These are phyloP conservation scores for Populus simonii DNA, from an alignment of 345 rosid genomes.

Conservation along the genomic window DNA sequence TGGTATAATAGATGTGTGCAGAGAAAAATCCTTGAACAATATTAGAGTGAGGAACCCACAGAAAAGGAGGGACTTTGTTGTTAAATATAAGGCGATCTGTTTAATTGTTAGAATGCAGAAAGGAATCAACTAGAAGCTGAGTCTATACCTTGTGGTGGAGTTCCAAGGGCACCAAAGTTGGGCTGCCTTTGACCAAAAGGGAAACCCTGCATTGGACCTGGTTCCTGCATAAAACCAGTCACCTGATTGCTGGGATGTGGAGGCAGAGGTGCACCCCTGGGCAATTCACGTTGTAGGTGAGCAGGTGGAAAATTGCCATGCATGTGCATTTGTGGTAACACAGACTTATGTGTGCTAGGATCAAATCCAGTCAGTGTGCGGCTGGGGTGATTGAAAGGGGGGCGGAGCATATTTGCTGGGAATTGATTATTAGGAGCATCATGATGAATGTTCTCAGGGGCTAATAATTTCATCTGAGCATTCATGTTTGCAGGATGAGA, in stretches of 20 bases:
- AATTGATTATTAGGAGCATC: constrained; percentile 56
- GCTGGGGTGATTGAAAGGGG: constrained; percentile 58
- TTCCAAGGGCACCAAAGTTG: constrained; percentile 45
- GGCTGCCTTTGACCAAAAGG: constrained; percentile 60
- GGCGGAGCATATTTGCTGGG: constrained; percentile 52
- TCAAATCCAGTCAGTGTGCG: constrained; percentile 58
- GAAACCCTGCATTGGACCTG: constrained; percentile 57
- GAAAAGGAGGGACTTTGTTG: not conserved
- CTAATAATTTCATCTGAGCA: constrained; percentile 60
- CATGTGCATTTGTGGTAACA: constrained; percentile 66
- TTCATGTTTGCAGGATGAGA: constrained; percentile 54
- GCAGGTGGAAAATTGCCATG: constrained; percentile 56
- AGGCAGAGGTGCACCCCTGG: constrained; percentile 40
- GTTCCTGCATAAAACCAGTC: constrained; percentile 52
- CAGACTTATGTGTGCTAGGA: constrained; percentile 49
- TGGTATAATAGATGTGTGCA: not conserved
- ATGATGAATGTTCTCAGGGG: constrained; percentile 53
- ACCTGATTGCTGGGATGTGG: constrained; percentile 57
- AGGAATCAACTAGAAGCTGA: not conserved
- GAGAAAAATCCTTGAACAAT: too few species aligned
- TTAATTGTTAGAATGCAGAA: not conserved
- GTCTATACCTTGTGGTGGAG: constrained; percentile 41
- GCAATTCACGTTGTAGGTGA: constrained; percentile 54
- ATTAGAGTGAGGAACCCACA: not conserved
- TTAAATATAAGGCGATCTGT: not conserved